A percentile compares a stretch with the other conserved stretches of the same genome.
Evolutionary conservation across 768 basidiomycete genomes (phyloP).

Genomic region (Kwoniella shandongensis): DNA sequence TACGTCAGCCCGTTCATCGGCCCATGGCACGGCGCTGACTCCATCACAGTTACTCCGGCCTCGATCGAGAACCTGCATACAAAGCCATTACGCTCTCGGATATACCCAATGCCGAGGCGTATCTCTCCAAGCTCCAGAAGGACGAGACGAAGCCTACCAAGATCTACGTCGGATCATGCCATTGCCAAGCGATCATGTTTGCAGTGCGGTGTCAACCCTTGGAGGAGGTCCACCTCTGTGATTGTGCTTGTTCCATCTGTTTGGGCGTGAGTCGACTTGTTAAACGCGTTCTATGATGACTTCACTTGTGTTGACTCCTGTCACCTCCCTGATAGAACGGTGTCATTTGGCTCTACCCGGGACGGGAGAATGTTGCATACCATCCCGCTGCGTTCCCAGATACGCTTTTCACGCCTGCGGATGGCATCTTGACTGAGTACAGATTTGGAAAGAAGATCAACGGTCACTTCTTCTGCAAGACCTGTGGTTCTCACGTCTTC

Average conservation of each 20-base stretch:
- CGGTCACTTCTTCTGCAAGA: slow-evolving; percentile 22
- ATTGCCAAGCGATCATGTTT: slow-evolving; percentile 27
- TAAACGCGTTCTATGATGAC: neutral
- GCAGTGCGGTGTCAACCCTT: slow-evolving; percentile 13
- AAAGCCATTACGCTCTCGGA: slow-evolving; percentile 4
- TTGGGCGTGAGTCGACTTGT: slow-evolving; percentile 16
- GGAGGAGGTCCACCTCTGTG: slow-evolving; percentile 12
- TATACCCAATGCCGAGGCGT: slow-evolving; percentile 16
- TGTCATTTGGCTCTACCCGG: slow-evolving; percentile 24
- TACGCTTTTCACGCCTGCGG: neutral
- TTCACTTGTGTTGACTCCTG: neutral
- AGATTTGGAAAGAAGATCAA: slow-evolving; percentile 10
- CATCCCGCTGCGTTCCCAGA: slow-evolving; percentile 3
- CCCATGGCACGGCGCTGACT: no score
- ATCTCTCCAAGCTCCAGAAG: neutral
- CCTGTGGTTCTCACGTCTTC: slow-evolving; percentile 25
- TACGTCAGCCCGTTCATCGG: slow-evolving; percentile 2
- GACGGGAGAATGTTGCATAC: slow-evolving; percentile 2
- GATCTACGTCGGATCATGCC: slow-evolving; percentile 22
- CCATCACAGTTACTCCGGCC: slow-evolving; percentile 13
- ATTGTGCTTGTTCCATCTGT: slow-evolving; percentile 29
- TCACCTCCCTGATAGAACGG: no score
- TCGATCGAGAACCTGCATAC: slow-evolving; percentile 17
- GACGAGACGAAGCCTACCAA: slow-evolving; percentile 2
- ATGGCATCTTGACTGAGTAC: slow-evolving; percentile 1